phyloP scores from a whole-genome alignment of 202 grass and related monocot species.

The Digitaria exilis region DNA sequence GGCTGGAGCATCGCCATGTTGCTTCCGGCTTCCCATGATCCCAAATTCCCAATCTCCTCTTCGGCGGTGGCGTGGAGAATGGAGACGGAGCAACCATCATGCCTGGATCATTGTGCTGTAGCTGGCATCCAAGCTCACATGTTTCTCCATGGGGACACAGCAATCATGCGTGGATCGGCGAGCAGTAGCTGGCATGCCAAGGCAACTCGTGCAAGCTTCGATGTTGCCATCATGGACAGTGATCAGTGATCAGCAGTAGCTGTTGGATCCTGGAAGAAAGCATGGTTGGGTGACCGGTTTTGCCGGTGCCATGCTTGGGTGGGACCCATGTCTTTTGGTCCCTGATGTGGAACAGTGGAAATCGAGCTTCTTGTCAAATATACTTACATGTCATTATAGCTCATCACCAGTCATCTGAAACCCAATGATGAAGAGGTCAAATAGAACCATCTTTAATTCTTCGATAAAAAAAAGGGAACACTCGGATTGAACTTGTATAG shows the following conservation, averaged over 20 bases:
- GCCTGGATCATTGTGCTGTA: not conserved
- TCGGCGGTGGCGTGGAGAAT: not conserved
- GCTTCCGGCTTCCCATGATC: not conserved
- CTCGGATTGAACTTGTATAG: not conserved
- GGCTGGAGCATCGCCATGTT: not conserved
- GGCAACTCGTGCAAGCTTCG: slow-evolving; percentile 10
- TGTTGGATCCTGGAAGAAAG: slow-evolving; percentile 21
- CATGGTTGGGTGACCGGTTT: slow-evolving; percentile 28
- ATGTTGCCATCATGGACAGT: not conserved
- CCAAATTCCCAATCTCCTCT: not conserved
- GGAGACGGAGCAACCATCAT: not conserved
- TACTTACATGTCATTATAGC: not conserved
- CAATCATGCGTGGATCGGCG: not conserved
- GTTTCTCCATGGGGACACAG: not conserved
- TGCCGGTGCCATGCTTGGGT: slow-evolving; percentile 8
- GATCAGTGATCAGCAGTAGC: not conserved
- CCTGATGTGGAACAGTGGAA: not conserved
- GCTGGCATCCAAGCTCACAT: not conserved
- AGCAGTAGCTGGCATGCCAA: not conserved
- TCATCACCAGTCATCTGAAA: not conserved
- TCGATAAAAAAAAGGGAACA: not conserved
- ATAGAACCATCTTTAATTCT: not conserved
- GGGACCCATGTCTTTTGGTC: not conserved
- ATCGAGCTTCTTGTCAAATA: not conserved
- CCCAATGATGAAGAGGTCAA: not conserved